These are phyloP conservation scores for Eucalyptus rudis DNA, from an alignment of 345 rosid genomes.

Conservation along the genomic window DNA sequence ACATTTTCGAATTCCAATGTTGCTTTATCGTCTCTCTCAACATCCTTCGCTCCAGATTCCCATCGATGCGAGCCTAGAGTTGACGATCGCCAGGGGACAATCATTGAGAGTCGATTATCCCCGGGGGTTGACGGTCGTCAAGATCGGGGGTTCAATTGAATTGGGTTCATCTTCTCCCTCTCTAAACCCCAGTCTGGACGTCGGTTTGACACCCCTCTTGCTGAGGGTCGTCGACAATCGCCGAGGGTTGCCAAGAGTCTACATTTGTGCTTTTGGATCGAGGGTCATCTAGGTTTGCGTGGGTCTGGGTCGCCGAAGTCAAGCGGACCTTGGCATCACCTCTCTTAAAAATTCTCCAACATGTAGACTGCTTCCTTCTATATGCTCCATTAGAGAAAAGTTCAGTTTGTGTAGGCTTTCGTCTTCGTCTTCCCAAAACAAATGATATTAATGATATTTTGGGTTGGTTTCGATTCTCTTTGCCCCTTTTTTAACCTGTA, in stretches of 20 bases:
- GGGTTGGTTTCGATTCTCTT: background rate
- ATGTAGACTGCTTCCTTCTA: background rate
- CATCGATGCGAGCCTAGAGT: background rate
- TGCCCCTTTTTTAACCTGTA: background rate
- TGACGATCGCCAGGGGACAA: background rate
- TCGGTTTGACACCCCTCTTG: background rate
- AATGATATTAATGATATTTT: too few relatives aligned
- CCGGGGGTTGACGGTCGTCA: background rate
- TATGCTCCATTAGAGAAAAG: background rate
- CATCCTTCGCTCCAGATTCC: background rate
- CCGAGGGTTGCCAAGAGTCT: background rate
- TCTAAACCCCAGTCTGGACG: background rate
- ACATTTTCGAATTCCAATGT: too few relatives aligned
- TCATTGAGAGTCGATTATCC: background rate
- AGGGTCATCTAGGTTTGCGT: background rate
- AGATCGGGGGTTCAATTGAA: background rate
- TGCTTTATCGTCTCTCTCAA: background rate
- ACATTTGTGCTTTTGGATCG: background rate
- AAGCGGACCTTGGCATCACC: background rate
- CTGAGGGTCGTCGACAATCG: fast-evolving
- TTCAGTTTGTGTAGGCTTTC: background rate
- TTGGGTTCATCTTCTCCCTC: background rate
- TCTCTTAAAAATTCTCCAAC: background rate
- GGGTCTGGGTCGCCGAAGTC: background rate
- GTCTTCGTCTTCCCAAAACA: too few relatives aligned